phyloP scores from a whole-genome alignment of 2,329 filamentous ascomycete genomes.

The Fusarium setosum region DNA sequence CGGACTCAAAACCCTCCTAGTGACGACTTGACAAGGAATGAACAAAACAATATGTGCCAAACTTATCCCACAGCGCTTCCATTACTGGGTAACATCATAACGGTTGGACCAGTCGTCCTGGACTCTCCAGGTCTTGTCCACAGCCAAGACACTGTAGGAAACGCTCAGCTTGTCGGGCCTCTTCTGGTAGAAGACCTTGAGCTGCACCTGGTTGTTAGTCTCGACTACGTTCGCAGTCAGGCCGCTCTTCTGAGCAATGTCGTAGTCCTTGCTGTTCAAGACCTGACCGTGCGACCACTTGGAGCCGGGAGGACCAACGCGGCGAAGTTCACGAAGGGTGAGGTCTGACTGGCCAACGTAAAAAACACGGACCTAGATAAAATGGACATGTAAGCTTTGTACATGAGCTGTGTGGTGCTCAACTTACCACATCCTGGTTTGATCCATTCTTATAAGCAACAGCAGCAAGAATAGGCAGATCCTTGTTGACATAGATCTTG shows the following conservation, averaged over 20 bases:
- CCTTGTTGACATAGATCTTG: background rate
- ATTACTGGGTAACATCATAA: background rate
- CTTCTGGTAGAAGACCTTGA: conserved; percentile 4
- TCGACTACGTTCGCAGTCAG: background rate
- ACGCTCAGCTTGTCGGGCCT: background rate
- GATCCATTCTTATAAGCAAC: background rate
- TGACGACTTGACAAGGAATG: no score
- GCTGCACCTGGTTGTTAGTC: background rate
- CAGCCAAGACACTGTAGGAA: background rate
- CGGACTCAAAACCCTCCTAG: no score
- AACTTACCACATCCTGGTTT: background rate
- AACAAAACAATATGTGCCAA: no score
- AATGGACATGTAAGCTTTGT: background rate
- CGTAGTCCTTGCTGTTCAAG: background rate
- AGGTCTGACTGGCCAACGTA: background rate
- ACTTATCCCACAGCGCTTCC: background rate
- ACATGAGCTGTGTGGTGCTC: background rate
- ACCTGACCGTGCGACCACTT: background rate
- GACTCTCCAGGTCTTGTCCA: background rate
- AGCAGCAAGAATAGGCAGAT: background rate
- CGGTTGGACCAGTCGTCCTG: background rate
- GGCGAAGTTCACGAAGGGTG: background rate
- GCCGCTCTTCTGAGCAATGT: background rate
- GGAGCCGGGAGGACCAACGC: background rate
- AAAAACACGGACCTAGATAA: background rate